These are phyloP conservation scores for Sanguinoderma infundibulare DNA, from an alignment of 1,284 basidiomycete species.

Conservation along the genomic window DNA sequence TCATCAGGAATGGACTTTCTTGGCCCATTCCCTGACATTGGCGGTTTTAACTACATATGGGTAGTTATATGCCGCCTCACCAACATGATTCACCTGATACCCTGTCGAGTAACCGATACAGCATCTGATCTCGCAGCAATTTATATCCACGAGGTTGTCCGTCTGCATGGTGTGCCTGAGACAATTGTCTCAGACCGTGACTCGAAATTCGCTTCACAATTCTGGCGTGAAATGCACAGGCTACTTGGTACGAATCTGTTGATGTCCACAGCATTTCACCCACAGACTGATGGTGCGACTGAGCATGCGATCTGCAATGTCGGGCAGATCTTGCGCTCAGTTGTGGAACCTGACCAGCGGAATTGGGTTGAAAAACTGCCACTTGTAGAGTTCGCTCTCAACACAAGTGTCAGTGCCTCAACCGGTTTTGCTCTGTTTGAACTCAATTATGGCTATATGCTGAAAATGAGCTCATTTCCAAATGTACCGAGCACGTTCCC, in stretches of 20 bases:
- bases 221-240: constrained; percentile 38
- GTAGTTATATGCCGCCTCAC: constrained; percentile 29
- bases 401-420: constrained; percentile 33
- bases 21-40: constrained; percentile 31
- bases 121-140: constrained; percentile 38
- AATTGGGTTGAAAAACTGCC: constrained; percentile 40
- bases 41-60: constrained; percentile 27
- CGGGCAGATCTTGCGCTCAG: constrained; percentile 35
- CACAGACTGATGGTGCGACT: constrained; percentile 35
- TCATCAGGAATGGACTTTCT: constrained; percentile 36
- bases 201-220: constrained; percentile 39
- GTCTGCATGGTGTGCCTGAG: constrained; percentile 30
- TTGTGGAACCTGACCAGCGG: constrained; percentile 35
- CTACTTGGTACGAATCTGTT: constrained; percentile 35
- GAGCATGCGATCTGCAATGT: constrained; percentile 36
- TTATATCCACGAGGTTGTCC: constrained; percentile 34
- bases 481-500: background rate
- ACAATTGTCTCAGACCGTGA: constrained; percentile 35
- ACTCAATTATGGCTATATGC: constrained; percentile 38
- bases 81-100: constrained; percentile 27
- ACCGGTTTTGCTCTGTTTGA: constrained; percentile 44
- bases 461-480: background rate
- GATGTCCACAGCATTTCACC: constrained; percentile 39
- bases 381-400: constrained; percentile 40
- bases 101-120: constrained; percentile 22